A percentile compares a stretch with the other conserved stretches of the same genome.
phyloP scores from a whole-genome alignment of 352 stramenopile genomes.

The Blastocystis sp. region DNA sequence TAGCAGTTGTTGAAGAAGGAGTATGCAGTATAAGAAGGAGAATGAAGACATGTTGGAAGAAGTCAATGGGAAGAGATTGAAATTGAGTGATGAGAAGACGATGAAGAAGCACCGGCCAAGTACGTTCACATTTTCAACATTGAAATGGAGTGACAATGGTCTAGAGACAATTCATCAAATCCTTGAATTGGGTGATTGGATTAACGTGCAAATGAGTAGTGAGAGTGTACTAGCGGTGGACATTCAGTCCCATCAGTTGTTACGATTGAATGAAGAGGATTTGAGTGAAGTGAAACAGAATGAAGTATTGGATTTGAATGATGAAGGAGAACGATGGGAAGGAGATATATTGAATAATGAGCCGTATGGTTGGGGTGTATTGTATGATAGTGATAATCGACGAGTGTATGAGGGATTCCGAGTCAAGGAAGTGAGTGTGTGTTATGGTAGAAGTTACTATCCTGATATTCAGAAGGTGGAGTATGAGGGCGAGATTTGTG shows the following conservation, averaged over 20 bases:
- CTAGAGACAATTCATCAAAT: too few species aligned
- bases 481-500: neutral
- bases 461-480: conserved; percentile 3
- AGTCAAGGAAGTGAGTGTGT: neutral
- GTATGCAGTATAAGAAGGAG: too few species aligned
- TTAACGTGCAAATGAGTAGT: too few species aligned
- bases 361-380: conserved; percentile 18
- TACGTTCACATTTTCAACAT: too few species aligned
- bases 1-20: too few species aligned
- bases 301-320: conserved; percentile 10
- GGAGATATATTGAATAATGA: neutral
- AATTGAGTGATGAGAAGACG: too few species aligned
- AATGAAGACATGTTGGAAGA: too few species aligned
- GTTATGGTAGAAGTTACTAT: conserved; percentile 20
- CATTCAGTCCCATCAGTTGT: neutral
- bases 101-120: too few species aligned
- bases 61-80: too few species aligned
- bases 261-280: neutral
- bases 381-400: neutral
- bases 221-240: too few species aligned
- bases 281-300: neutral
- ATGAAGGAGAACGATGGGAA: conserved; percentile 38
- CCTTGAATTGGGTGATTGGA: too few species aligned
- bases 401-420: conserved; percentile 22
- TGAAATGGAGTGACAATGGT: too few species aligned